Evolutionary conservation across 345 rosid genomes (phyloP).

Genomic region (Aurinia saxatilis): DNA sequence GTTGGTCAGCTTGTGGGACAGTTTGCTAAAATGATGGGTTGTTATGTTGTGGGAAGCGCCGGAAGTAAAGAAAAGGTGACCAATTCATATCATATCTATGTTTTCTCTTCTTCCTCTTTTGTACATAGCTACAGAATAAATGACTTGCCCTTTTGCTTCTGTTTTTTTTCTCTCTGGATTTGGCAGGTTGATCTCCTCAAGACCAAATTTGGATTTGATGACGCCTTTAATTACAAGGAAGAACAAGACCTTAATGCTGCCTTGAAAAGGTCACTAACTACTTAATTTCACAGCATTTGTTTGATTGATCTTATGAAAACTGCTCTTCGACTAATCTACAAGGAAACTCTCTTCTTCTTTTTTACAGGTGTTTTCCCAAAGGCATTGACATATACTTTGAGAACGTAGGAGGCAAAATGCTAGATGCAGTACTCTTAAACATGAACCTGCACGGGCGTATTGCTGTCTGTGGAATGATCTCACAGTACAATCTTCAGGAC

Average conservation of each 20-base stretch:
- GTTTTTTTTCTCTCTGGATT: not conserved
- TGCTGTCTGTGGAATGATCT: constrained; percentile 50
- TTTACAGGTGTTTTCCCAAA: constrained; percentile 24
- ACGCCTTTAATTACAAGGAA: constrained; percentile 73
- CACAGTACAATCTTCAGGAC: constrained; percentile 40
- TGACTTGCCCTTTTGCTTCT: not conserved
- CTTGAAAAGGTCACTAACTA: constrained; percentile 41
- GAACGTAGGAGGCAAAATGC: constrained; percentile 47
- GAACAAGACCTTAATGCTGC: constrained; percentile 46
- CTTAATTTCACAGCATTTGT: not conserved
- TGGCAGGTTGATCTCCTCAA: constrained; percentile 53
- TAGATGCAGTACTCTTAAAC: constrained; percentile 46
- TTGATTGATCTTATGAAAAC: constrained; percentile 29
- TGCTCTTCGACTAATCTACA: not conserved
- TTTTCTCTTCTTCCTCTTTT: not conserved
- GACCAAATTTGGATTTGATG: constrained; percentile 61
- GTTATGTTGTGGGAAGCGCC: constrained; percentile 54
- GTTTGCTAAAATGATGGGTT: constrained; percentile 42
- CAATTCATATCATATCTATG: not conserved
- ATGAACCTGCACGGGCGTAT: constrained; percentile 38
- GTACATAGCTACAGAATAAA: not conserved
- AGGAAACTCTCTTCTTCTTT: not conserved
- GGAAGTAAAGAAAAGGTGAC: constrained; percentile 43
- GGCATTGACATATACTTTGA: constrained; percentile 58
- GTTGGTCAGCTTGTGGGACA: constrained; percentile 57